Evolutionary conservation across 108 stramenopile species (phyloP).

Genomic region (Cyclotella choctawhatcheeana): DNA sequence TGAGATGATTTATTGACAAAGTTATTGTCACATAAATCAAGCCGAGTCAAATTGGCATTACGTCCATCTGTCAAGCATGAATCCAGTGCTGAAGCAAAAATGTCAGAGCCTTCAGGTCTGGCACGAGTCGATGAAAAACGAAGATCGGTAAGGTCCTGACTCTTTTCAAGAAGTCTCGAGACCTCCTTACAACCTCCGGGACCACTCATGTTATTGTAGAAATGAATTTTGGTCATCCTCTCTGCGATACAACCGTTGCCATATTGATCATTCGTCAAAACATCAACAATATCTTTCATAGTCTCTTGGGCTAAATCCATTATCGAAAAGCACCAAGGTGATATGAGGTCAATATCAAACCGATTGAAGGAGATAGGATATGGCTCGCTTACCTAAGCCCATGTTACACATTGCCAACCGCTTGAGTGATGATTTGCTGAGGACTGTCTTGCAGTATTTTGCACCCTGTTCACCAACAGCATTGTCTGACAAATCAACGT

Average conservation of each 20-base stretch:
- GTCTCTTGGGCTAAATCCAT: conserved; percentile 43
- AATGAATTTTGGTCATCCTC: conserved; percentile 55
- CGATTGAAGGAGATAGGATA: too few relatives aligned
- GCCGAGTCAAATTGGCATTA: conserved; percentile 38
- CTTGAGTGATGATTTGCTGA: conserved; percentile 43
- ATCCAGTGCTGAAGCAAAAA: conserved; percentile 50
- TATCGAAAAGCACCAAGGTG: too few relatives aligned
- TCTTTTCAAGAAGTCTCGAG: conserved; percentile 50
- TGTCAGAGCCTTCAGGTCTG: conserved; percentile 22
- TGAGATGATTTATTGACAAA: conserved; percentile 50
- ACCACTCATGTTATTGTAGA: conserved; percentile 69
- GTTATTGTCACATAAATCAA: conserved; percentile 56
- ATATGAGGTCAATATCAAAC: too few relatives aligned
- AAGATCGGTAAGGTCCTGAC: conserved; percentile 48
- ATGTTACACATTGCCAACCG: conserved; percentile 52
- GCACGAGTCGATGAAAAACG: conserved; percentile 56
- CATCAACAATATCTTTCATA: conserved; percentile 50
- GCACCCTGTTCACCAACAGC: conserved; percentile 58
- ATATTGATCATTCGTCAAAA: conserved; percentile 52
- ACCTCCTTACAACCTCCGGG: conserved; percentile 55
- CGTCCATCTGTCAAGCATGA: conserved; percentile 28
- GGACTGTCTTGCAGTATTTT: conserved; percentile 41
- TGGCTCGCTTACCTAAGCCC: too few relatives aligned
- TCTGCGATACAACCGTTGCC: conserved; percentile 46
- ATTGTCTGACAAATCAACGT: conserved; percentile 58